These are phyloP conservation scores for Apiotrichum laibachii DNA, from an alignment of 1,284 basidiomycete species.

Conservation along the genomic window DNA sequence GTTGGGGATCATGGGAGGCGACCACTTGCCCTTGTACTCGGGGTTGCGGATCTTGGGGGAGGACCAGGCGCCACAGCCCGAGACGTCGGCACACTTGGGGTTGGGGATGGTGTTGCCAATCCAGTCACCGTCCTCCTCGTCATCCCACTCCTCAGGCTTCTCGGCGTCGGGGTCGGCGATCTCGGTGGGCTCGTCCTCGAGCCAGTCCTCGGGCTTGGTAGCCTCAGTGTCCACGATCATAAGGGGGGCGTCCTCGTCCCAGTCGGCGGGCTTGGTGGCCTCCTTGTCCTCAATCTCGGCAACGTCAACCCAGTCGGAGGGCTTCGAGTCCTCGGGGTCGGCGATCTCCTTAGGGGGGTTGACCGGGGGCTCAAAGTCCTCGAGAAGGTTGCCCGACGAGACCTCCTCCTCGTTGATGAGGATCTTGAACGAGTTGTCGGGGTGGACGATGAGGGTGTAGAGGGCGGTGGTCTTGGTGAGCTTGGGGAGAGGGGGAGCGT, in stretches of 20 bases:
- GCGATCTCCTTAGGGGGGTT: conserved; percentile 90
- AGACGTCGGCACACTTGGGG: conserved; percentile 81
- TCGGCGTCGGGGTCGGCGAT: conserved; percentile 90
- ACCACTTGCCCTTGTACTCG: conserved; percentile 94
- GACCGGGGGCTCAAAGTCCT: conserved; percentile 93
- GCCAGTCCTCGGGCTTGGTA: conserved; percentile 90
- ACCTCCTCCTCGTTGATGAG: conserved; percentile 83
- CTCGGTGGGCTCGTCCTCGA: conserved; percentile 77
- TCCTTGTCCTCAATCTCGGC: conserved; percentile 80
- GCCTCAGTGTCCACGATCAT: conserved; percentile 86
- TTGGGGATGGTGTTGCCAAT: conserved; percentile 83
- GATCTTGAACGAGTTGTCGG: conserved; percentile 93
- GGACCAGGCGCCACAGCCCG: conserved; percentile 93
- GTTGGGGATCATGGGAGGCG: conserved; percentile 88
- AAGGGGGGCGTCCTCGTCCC: conserved; percentile 92
- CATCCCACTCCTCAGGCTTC: conserved; percentile 99
- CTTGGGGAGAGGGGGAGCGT: conserved; percentile 72
- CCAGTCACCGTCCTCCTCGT: conserved; percentile 99
- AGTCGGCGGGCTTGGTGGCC: conserved; percentile 88
- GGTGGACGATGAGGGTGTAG: conserved; percentile 90
- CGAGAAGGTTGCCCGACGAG: conserved; percentile 78
- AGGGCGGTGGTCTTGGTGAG: conserved; percentile 86
- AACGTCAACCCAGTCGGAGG: conserved; percentile 87
- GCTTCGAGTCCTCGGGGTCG: conserved; percentile 87
- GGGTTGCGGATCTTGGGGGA: conserved; percentile 86